Percentiles rank a stretch among this genome's conserved stretches.
Conservation (phyloP, 805 yeast genomes). For the Ogataea paradorogensis region DNA sequence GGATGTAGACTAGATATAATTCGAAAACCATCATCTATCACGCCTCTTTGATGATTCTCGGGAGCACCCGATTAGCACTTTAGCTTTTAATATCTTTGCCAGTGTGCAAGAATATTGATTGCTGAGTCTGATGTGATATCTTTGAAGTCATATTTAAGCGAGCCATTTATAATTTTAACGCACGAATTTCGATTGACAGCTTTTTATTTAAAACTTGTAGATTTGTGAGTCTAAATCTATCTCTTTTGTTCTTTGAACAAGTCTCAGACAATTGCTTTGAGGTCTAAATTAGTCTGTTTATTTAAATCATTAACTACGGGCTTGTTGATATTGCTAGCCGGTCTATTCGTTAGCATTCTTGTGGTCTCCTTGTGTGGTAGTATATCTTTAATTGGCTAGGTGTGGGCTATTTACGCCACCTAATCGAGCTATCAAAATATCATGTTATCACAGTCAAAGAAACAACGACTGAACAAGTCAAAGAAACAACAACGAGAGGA, state of each 20-base stretch:
- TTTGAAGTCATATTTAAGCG: no score
- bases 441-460: slow-evolving; percentile 16
- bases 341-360: not conserved
- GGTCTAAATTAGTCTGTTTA: not conserved
- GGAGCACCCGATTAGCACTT: no score
- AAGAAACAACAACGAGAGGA: slow-evolving; percentile 7
- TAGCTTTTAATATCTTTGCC: no score
- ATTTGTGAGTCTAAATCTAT: slow-evolving; percentile 5
- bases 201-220: not conserved
- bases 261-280: slow-evolving; percentile 3
- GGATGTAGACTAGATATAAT: slow-evolving; percentile 1
- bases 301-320: not conserved
- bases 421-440: not conserved
- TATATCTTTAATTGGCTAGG: not conserved
- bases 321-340: not conserved
- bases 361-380: not conserved
- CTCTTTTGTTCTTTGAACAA: slow-evolving; percentile 8
- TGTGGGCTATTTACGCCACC: slow-evolving; percentile 6
- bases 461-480: slow-evolving; percentile 9
- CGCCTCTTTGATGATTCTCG: no score
- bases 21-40: no score
- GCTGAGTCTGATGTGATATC: no score
- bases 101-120: no score
- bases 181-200: slow-evolving; percentile 3
- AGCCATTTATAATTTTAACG: not conserved